Conservation (phyloP, 2,329 filamentous ascomycete genomes). For the Boeremia exigua region DNA sequence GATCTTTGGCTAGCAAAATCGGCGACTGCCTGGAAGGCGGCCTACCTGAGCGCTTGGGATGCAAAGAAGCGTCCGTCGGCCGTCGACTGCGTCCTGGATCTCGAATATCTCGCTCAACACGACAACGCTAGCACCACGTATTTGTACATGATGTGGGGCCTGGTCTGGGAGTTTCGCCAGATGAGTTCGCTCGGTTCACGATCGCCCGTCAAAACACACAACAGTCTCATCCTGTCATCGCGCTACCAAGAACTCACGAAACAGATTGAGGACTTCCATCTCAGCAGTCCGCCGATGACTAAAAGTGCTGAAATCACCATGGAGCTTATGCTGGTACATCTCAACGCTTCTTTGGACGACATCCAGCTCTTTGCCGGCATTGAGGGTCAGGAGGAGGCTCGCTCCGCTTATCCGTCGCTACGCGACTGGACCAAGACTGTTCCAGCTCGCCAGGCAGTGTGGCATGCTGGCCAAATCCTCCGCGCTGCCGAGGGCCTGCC, state of each 20-base stretch:
- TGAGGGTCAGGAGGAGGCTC: slow-evolving; percentile 70
- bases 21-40: slow-evolving; percentile 68
- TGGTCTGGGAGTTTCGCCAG: slow-evolving; percentile 71
- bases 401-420: slow-evolving; percentile 63
- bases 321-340: slow-evolving; percentile 65
- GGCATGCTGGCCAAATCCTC: slow-evolving; percentile 72
- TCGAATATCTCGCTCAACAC: slow-evolving; percentile 29
- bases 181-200: slow-evolving; percentile 61
- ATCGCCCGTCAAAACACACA: slow-evolving; percentile 35
- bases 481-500: slow-evolving; percentile 65
- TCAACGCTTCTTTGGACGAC: slow-evolving; percentile 69
- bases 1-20: slow-evolving; percentile 69
- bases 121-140: slow-evolving; percentile 61
- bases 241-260: slow-evolving; percentile 64
- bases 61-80: slow-evolving; percentile 32
- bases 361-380: slow-evolving; percentile 72
- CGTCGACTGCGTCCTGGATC: slow-evolving; percentile 37
- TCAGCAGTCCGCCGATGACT: slow-evolving; percentile 51
- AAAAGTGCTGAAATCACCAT: slow-evolving; percentile 46
- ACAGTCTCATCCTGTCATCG: slow-evolving; percentile 48
- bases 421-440: slow-evolving; percentile 64
- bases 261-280: slow-evolving; percentile 60
- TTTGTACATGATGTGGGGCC: slow-evolving; percentile 68
- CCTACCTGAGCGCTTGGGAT: slow-evolving; percentile 55
- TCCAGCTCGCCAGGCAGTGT: slow-evolving; percentile 66